A percentile compares a stretch with the other conserved stretches of the same genome.
These are phyloP conservation scores for Speleostelium caveatum DNA, from an alignment of 78 protist species.

Conservation along the genomic window DNA sequence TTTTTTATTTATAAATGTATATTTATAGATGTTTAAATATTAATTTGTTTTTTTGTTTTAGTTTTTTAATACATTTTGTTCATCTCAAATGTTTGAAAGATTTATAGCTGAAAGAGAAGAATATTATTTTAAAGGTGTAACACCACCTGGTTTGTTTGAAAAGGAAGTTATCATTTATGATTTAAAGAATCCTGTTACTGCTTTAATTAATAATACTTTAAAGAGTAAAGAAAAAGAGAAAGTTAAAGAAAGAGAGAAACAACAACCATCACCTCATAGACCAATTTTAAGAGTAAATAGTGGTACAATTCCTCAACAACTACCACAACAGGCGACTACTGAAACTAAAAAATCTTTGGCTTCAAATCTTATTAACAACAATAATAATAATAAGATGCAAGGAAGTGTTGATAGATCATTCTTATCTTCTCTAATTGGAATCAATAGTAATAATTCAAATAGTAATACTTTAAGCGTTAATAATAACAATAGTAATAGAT, in stretches of 20 bases:
- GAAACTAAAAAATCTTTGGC: neutral
- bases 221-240: conserved; percentile 66
- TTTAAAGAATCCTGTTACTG: conserved; percentile 59
- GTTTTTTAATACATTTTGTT: conserved; percentile 63
- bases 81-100: conserved; percentile 80
- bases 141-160: conserved; percentile 75
- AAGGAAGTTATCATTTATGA: conserved; percentile 59
- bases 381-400: conserved; percentile 1
- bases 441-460: conserved; percentile 3
- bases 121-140: conserved; percentile 59
- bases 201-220: conserved; percentile 48
- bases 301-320: neutral
- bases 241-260: conserved; percentile 55
- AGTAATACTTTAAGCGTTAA: neutral
- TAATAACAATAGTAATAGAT: neutral
- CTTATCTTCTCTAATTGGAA: conserved; percentile 28
- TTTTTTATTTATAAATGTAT: neutral
- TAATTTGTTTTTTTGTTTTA: neutral
- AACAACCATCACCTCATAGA: neutral
- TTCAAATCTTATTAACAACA: neutral
- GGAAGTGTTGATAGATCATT: conserved; percentile 78
- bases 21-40: neutral
- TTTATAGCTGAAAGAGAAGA: conserved; percentile 77
- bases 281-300: too few relatives aligned
- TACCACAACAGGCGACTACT: neutral